A percentile compares a stretch with the other conserved stretches of the same genome.
These are phyloP conservation scores for Raddia guianensis DNA, from an alignment of 176 grass and related monocot species.

Conservation along the genomic window DNA sequence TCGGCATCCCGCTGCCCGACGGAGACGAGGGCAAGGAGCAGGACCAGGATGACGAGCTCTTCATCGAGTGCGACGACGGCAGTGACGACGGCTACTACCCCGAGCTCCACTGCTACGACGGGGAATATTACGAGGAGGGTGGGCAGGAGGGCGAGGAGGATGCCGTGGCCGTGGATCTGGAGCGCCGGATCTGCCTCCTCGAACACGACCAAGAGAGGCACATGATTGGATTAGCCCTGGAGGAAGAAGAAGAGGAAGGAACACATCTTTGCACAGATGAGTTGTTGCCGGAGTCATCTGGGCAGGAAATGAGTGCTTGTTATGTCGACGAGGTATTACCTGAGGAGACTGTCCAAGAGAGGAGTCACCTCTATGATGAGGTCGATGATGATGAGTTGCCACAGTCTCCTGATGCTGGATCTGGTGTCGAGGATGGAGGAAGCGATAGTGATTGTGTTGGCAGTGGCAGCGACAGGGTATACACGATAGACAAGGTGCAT, in stretches of 20 bases:
- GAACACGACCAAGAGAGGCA: conserved; percentile 40
- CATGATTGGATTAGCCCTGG: not conserved
- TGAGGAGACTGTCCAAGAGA: conserved; percentile 28
- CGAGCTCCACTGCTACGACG: conserved; percentile 50
- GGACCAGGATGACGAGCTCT: conserved; percentile 24
- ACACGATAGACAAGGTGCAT: conserved; percentile 84
- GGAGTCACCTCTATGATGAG: conserved; percentile 36
- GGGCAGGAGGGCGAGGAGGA: conserved; percentile 12
- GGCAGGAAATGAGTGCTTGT: not conserved
- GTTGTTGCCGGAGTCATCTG: not conserved
- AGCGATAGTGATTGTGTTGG: conserved; percentile 28
- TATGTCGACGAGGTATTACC: conserved; percentile 41
- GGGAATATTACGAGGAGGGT: conserved; percentile 53
- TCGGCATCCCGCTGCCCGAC: conserved; percentile 63
- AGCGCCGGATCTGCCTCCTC: conserved; percentile 55
- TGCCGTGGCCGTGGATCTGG: conserved; percentile 47
- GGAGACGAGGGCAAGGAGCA: conserved; percentile 40
- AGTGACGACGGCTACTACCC: conserved; percentile 21
- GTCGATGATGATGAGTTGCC: conserved; percentile 52
- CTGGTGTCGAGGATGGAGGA: conserved; percentile 29
- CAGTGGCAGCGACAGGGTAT: conserved; percentile 66
- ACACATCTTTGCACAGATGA: conserved; percentile 30
- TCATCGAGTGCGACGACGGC: conserved; percentile 41
- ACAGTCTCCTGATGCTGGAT: conserved; percentile 37
- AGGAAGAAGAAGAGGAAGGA: conserved; percentile 39